Percentiles rank a stretch among this genome's conserved stretches.
phyloP scores from a whole-genome alignment of 169 alveolate species.

The Pseudocohnilembus persalinus region DNA sequence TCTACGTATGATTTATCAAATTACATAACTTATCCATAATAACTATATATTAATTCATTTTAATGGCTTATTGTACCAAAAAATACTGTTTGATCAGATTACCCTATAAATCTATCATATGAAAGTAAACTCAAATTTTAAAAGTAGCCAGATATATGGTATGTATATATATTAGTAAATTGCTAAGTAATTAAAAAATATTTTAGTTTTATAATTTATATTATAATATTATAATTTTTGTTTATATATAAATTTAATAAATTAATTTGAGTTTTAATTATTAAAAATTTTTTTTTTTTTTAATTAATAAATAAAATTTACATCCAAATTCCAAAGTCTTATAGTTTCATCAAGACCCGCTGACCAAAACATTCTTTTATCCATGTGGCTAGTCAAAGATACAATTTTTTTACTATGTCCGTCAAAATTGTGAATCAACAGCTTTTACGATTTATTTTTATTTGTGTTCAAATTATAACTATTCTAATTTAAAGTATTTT shows the following conservation, averaged over 20 bases:
- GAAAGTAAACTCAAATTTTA: neutral
- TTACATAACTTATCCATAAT: neutral
- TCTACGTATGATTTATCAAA: neutral
- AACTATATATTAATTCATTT: neutral
- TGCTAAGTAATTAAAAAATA: neutral
- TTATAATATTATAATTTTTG: too few relatives aligned
- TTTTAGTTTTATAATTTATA: too few relatives aligned
- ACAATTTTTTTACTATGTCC: slow-evolving; percentile 22
- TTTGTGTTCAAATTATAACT: too few relatives aligned
- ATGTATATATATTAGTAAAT: too few relatives aligned
- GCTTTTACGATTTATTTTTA: too few relatives aligned
- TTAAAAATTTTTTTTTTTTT: too few relatives aligned
- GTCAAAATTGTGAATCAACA: slow-evolving; percentile 16
- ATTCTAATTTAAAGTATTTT: too few relatives aligned
- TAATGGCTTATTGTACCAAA: neutral
- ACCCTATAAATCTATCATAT: neutral
- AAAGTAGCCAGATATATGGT: neutral
- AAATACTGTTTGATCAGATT: neutral
- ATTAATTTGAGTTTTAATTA: too few relatives aligned
- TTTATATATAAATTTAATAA: too few relatives aligned
- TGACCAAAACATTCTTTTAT: slow-evolving; percentile 29
- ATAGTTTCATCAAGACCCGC: neutral
- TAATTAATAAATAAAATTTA: too few relatives aligned
- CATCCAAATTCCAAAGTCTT: slow-evolving; percentile 26
- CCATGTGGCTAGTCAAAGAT: neutral